phyloP scores from a whole-genome alignment of 768 basidiomycete genomes.

The Suillus tomentosus region DNA sequence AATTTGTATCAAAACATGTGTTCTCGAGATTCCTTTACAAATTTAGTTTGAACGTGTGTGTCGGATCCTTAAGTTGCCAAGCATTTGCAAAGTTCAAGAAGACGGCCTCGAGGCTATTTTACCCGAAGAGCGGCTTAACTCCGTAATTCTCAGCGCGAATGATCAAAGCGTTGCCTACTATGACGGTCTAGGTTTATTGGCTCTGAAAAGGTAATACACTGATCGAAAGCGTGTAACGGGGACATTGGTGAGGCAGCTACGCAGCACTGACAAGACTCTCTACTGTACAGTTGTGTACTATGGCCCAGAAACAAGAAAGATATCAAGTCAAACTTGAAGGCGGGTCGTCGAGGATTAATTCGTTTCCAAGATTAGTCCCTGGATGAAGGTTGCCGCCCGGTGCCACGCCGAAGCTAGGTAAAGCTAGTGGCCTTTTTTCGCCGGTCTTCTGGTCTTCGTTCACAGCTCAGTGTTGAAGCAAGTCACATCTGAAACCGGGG shows the following conservation, averaged over 20 bases:
- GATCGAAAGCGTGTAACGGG: neutral
- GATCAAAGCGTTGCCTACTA: neutral
- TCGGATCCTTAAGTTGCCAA: neutral
- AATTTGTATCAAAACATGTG: slow-evolving; percentile 5
- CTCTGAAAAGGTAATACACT: neutral
- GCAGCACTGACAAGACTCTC: neutral
- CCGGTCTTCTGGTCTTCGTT: slow-evolving; percentile 6
- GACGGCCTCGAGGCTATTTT: neutral
- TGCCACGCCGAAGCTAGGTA: slow-evolving; percentile 12
- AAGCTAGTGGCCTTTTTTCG: slow-evolving; percentile 2
- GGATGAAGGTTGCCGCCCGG: slow-evolving; percentile 11
- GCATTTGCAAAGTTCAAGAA: neutral
- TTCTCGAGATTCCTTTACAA: neutral
- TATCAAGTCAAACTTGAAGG: neutral
- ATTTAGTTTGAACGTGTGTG: neutral
- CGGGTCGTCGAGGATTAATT: neutral
- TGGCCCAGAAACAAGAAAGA: neutral
- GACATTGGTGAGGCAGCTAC: neutral
- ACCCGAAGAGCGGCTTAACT: neutral
- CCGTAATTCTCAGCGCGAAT: slow-evolving; percentile 2
- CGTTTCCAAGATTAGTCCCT: slow-evolving; percentile 8
- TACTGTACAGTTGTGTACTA: neutral
- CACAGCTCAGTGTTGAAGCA: slow-evolving; percentile 1
- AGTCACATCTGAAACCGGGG: slow-evolving; percentile 6
- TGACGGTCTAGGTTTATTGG: neutral